Conservation (phyloP, 1,284 basidiomycete genomes). For the Mycena sp. region DNA sequence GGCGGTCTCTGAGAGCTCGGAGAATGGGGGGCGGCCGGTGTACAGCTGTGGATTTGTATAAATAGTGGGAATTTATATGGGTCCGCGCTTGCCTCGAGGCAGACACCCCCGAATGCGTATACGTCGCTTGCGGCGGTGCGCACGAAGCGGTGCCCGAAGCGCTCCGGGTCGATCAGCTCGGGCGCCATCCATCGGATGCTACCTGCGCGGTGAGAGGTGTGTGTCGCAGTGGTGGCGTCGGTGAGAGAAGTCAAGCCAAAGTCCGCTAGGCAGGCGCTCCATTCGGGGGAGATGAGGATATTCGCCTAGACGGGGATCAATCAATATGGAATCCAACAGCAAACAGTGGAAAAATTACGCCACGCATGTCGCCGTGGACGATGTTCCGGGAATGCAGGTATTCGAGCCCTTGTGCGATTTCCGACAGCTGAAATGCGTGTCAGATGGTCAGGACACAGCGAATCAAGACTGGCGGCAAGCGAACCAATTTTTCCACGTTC, state of each 20-base stretch:
- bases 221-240: constrained; percentile 9
- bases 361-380: constrained; percentile 33
- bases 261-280: constrained; percentile 39
- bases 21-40: neutral
- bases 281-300: constrained; percentile 37
- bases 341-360: neutral
- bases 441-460: too few species aligned
- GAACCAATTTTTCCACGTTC: constrained; percentile 34
- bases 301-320: constrained; percentile 45
- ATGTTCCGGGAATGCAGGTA: constrained; percentile 45
- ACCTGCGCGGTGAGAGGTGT: constrained; percentile 1
- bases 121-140: constrained; percentile 34
- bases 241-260: constrained; percentile 36
- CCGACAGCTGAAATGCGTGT: constrained; percentile 28
- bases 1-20: neutral
- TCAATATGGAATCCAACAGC: too few species aligned
- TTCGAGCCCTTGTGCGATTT: constrained; percentile 41
- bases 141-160: constrained; percentile 13
- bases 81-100: neutral
- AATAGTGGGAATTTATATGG: neutral
- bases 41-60: neutral
- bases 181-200: constrained; percentile 36
- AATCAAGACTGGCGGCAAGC: neutral
- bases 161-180: constrained; percentile 29
- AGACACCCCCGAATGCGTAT: constrained; percentile 39